phyloP scores from a whole-genome alignment of 2,329 filamentous ascomycete species.

The Exophiala xenobiotica region DNA sequence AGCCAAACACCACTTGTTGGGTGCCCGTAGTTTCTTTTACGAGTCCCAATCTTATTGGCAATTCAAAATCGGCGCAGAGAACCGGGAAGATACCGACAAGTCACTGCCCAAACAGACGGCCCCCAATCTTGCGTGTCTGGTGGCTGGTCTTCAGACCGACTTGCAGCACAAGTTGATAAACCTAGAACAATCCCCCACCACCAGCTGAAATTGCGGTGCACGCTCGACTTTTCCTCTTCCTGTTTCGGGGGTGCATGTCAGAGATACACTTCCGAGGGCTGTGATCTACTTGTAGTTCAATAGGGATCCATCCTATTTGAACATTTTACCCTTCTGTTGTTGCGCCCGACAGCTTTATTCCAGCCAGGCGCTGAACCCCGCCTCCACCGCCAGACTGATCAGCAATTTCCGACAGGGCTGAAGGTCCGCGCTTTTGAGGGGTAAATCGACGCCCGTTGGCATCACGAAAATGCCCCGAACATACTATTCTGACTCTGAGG shows the following conservation, averaged over 20 bases:
- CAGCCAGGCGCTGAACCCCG: slow-evolving; percentile 13
- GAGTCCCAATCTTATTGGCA: not conserved
- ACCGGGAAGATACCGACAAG: not conserved
- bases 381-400: slow-evolving; percentile 9
- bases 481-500: slow-evolving; percentile 20
- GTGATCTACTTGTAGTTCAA: not conserved
- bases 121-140: slow-evolving; percentile 12
- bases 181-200: slow-evolving; percentile 16
- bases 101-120: not conserved
- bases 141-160: slow-evolving; percentile 11
- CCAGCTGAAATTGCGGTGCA: slow-evolving; percentile 13
- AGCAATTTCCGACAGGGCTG: slow-evolving; percentile 6
- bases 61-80: not conserved
- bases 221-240: slow-evolving; percentile 7
- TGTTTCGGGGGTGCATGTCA: not conserved
- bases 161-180: slow-evolving; percentile 20
- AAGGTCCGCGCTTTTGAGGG: not conserved
- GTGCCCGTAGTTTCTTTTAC: not conserved
- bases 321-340: not conserved
- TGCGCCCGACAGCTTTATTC: not conserved
- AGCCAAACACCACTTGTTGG: no score
- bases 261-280: not conserved
- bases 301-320: not conserved
- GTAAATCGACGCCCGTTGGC: not conserved
- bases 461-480: slow-evolving; percentile 1